phyloP scores from a whole-genome alignment of 2,329 filamentous ascomycete genomes.

The Penicillium frequentans region DNA sequence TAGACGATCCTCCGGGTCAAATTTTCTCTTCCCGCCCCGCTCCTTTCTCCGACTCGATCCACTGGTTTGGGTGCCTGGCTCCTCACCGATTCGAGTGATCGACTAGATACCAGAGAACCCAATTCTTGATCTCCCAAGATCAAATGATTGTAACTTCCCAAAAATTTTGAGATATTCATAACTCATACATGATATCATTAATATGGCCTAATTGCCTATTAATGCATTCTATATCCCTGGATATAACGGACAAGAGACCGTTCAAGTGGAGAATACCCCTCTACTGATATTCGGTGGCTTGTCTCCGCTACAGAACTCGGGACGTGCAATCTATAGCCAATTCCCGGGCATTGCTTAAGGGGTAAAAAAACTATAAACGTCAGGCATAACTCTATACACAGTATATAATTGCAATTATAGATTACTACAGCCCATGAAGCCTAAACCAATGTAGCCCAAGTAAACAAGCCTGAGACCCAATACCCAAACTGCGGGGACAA shows the following conservation, averaged over 20 bases:
- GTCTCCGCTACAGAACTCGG: constrained; percentile 13
- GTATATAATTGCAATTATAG: not conserved
- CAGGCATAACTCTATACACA: not conserved
- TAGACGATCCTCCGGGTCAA: constrained; percentile 24
- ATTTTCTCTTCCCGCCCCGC: constrained; percentile 29
- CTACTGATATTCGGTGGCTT: constrained; percentile 12
- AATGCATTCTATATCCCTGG: not conserved
- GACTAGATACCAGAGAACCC: constrained; percentile 2
- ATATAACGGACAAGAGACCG: not conserved
- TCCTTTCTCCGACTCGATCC: constrained; percentile 21
- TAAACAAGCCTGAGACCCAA: not conserved
- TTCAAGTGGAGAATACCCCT: constrained; percentile 16
- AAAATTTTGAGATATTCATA: not conserved
- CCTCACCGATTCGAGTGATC: constrained; percentile 22
- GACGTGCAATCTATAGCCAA: constrained; percentile 4
- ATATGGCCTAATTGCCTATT: not conserved
- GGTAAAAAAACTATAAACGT: not conserved
- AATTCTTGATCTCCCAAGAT: not conserved
- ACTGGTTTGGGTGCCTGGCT: constrained; percentile 21
- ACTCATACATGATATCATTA: not conserved
- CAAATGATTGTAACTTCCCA: not conserved
- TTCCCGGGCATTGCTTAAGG: not conserved
- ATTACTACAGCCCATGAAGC: not conserved
- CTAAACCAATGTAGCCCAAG: not conserved
- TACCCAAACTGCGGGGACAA: constrained; percentile 16